These are phyloP conservation scores for Penicillium digitatum DNA, from an alignment of 2,329 filamentous ascomycete genomes.

Conservation along the genomic window DNA sequence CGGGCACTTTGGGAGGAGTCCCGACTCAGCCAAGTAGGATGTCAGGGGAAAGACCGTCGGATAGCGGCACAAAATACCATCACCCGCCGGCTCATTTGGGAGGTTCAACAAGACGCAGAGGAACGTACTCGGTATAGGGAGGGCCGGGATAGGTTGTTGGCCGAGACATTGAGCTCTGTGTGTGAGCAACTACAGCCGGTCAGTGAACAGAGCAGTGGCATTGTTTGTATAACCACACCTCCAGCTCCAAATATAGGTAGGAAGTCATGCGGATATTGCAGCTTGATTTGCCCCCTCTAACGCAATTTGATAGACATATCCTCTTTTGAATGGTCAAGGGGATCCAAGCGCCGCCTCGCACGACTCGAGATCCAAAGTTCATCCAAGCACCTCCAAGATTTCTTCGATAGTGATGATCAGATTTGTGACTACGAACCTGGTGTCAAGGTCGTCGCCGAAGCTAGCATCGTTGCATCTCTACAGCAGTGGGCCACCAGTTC, in stretches of 20 bases:
- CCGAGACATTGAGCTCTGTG: conserved; percentile 26
- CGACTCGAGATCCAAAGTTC: conserved; percentile 33
- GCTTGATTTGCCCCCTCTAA: conserved; percentile 10
- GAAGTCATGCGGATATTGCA: background rate
- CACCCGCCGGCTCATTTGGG: conserved; percentile 37
- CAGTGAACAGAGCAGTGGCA: conserved; percentile 27
- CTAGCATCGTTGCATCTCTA: conserved; percentile 28
- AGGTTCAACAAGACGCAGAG: conserved; percentile 34
- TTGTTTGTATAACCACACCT: conserved; percentile 32
- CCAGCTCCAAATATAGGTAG: conserved; percentile 32
- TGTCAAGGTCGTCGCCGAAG: conserved; percentile 27
- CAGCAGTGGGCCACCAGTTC: conserved; percentile 34
- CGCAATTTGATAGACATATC: conserved; percentile 22
- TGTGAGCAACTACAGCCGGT: conserved; percentile 24
- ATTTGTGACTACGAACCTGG: conserved; percentile 29
- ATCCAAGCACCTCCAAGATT: conserved; percentile 36
- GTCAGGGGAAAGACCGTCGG: conserved; percentile 30
- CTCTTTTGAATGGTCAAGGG: conserved; percentile 28
- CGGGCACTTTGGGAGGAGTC: conserved; percentile 30
- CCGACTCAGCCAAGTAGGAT: conserved; percentile 33
- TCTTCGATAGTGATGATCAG: conserved; percentile 37
- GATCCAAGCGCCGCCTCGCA: conserved; percentile 35
- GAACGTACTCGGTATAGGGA: conserved; percentile 26
- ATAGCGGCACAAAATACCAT: conserved; percentile 36
- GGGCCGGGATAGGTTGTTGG: conserved; percentile 27